A percentile compares a stretch with the other conserved stretches of the same genome.
Conservation (phyloP, 2,329 filamentous ascomycete genomes). For the Xylariaceae sp. region DNA sequence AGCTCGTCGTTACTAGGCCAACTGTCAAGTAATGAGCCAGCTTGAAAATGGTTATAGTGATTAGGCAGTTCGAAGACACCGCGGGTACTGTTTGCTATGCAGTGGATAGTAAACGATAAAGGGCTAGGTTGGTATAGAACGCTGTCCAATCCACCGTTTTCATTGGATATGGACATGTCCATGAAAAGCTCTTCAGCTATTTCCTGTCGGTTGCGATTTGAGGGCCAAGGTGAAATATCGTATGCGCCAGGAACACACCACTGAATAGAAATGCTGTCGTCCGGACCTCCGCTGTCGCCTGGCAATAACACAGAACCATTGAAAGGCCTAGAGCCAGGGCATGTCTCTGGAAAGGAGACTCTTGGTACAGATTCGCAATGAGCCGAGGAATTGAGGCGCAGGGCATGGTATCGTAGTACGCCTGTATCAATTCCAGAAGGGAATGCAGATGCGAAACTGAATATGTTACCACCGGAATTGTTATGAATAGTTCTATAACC, state of each 20-base stretch:
- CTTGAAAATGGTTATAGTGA: background rate
- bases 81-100: background rate
- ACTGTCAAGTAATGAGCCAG: background rate
- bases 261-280: background rate
- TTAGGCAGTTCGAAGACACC: slow-evolving; percentile 5
- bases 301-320: background rate
- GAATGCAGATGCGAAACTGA: no score
- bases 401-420: slow-evolving; percentile 6
- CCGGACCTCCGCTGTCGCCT: background rate
- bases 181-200: background rate
- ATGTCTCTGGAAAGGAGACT: background rate
- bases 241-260: slow-evolving; percentile 1
- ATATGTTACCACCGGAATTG: no score
- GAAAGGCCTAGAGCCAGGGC: background rate
- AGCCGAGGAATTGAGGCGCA: slow-evolving; percentile 2
- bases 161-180: background rate
- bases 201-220: background rate
- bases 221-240: background rate
- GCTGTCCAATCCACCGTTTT: no score
- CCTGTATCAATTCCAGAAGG: background rate
- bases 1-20: no score
- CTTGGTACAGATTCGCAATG: background rate
- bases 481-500: no score
- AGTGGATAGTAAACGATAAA: background rate
- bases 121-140: no score